Percentiles rank a stretch among this genome's conserved stretches.
Conservation (phyloP, 2,329 filamentous ascomycete genomes). For the Fusarium dimerum region DNA sequence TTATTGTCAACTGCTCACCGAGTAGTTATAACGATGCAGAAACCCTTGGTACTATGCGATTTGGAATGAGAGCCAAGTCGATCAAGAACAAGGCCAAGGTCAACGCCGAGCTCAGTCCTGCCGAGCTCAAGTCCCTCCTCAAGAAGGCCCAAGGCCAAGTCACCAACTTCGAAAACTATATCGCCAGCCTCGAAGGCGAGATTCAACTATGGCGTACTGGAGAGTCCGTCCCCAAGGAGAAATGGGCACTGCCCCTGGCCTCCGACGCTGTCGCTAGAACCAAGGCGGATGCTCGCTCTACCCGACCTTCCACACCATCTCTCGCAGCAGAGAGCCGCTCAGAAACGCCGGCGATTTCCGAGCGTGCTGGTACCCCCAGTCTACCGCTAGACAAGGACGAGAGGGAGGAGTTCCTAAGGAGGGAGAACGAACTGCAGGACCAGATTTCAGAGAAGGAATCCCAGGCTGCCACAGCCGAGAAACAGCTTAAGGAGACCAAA, state of each 20-base stretch:
- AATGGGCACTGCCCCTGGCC: constrained; percentile 72
- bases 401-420: constrained; percentile 88
- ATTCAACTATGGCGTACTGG: constrained; percentile 85
- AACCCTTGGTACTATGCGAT: constrained; percentile 87
- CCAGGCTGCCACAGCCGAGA: constrained; percentile 75
- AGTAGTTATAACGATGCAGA: constrained; percentile 98
- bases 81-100: constrained; percentile 99
- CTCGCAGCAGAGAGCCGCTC: constrained; percentile 58
- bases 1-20: constrained; percentile 99
- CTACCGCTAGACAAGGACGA: constrained; percentile 93
- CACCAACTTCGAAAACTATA: constrained; percentile 85
- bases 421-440: constrained; percentile 96
- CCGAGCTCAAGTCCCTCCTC: constrained; percentile 89
- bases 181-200: constrained; percentile 80
- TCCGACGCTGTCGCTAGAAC: constrained; percentile 44
- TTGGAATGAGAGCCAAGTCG: constrained; percentile 93
- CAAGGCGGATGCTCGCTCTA: constrained; percentile 45
- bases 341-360: constrained; percentile 68
- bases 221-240: constrained; percentile 84
- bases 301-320: constrained; percentile 55
- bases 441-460: constrained; percentile 93
- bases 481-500: constrained; percentile 77
- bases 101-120: constrained; percentile 94
- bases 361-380: constrained; percentile 84
- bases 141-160: constrained; percentile 91